phyloP scores from a whole-genome alignment of 306 rosid genomes.

The Glycyrrhiza uralensis region DNA sequence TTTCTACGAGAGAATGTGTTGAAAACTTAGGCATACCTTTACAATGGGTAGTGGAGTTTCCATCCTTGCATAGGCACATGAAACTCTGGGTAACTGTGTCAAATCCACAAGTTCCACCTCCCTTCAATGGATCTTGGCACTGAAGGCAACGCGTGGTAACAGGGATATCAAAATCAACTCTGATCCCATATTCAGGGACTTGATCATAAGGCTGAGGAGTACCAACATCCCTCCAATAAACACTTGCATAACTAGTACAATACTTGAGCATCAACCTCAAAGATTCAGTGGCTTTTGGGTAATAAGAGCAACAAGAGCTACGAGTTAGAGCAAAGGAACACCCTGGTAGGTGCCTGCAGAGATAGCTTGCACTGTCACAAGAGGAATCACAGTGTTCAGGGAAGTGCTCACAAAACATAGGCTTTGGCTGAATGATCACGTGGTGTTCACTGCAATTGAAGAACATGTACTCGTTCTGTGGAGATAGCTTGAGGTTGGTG shows the following conservation, averaged over 20 bases:
- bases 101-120: constrained; percentile 89
- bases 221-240: constrained; percentile 85
- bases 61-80: constrained; percentile 64
- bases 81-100: constrained; percentile 49
- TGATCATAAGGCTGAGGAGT: constrained; percentile 74
- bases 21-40: constrained; percentile 42
- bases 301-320: constrained; percentile 80
- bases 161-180: constrained; percentile 77
- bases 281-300: constrained; percentile 79
- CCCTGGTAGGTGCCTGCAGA: constrained; percentile 78
- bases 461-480: constrained; percentile 81
- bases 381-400: constrained; percentile 85
- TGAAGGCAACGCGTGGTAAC: constrained; percentile 77
- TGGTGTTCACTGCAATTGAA: constrained; percentile 73
- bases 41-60: constrained; percentile 80
- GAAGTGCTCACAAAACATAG: constrained; percentile 72
- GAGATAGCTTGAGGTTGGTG: constrained; percentile 65
- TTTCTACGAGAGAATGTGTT: not conserved
- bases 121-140: constrained; percentile 74
- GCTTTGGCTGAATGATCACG: constrained; percentile 78
- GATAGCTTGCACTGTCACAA: constrained; percentile 83
- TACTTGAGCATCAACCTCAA: constrained; percentile 72
- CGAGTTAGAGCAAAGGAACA: constrained; percentile 48
- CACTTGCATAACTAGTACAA: constrained; percentile 75
- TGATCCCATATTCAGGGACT: constrained; percentile 79